Evolutionary conservation across 257 asterid species (phyloP).

Genomic region (Solanum chiquidenum): DNA sequence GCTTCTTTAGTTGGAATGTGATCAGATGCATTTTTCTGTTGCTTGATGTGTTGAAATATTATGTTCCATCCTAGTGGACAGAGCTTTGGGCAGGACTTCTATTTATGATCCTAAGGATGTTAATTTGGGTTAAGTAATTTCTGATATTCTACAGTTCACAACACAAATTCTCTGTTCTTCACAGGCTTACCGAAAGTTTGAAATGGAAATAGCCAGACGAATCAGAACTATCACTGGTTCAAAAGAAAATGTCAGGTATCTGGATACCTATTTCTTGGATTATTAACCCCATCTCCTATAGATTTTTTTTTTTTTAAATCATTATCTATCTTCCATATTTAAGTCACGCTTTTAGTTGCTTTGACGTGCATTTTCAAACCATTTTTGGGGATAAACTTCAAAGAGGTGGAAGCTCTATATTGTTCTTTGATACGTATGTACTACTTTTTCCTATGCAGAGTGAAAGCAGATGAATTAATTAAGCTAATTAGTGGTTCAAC

Average conservation of each 20-base stretch:
- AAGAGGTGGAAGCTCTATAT: not conserved
- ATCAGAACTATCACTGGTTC: constrained; percentile 53
- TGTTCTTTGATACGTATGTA: not conserved
- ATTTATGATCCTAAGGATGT: not conserved
- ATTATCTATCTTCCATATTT: not conserved
- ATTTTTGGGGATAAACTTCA: not conserved
- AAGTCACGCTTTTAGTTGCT: not conserved
- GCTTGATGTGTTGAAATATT: not conserved
- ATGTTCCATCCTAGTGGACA: not conserved
- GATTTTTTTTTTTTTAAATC: not conserved
- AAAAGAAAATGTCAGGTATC: constrained; percentile 55
- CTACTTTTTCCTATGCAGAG: constrained; percentile 29
- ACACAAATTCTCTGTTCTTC: not conserved
- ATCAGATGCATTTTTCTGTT: not conserved
- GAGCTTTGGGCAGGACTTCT: not conserved
- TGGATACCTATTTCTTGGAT: constrained; percentile 1
- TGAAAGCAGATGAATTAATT: constrained; percentile 40
- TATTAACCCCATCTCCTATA: not conserved
- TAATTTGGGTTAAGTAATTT: not conserved
- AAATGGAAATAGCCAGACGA: constrained; percentile 32
- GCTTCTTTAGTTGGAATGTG: not conserved
- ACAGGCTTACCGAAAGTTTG: constrained; percentile 46
- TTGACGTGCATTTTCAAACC: not conserved
- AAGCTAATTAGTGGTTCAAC: constrained; percentile 32
- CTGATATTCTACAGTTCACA: not conserved